These are phyloP conservation scores for Schwanniomyces sp. DNA, from an alignment of 805 yeast genomes.

Conservation along the genomic window DNA sequence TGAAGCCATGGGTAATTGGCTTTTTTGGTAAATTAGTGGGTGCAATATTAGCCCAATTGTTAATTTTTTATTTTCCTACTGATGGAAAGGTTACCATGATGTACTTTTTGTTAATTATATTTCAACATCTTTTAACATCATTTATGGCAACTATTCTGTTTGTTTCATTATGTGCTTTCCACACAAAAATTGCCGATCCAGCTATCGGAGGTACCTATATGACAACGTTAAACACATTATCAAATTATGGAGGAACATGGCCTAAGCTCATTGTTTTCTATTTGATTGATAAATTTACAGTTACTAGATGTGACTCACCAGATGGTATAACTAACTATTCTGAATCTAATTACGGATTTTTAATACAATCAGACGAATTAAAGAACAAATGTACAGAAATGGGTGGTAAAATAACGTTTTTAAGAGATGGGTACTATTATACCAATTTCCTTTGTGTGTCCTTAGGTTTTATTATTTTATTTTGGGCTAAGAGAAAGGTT, in stretches of 20 bases:
- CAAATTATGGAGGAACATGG: conserved; percentile 98
- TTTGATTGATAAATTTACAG: conserved; percentile 78
- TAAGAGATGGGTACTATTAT: conserved; percentile 80
- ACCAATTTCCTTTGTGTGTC: conserved; percentile 72
- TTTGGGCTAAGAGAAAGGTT: conserved; percentile 67
- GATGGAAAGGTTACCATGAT: conserved; percentile 44
- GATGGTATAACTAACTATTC: background rate
- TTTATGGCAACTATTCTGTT: conserved; percentile 95
- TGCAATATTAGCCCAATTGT: conserved; percentile 71
- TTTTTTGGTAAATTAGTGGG: conserved; percentile 78
- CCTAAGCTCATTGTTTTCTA: conserved; percentile 80
- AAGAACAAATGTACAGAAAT: conserved; percentile 50
- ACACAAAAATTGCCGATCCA: conserved; percentile 94
- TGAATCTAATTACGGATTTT: conserved; percentile 6
- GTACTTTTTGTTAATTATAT: conserved; percentile 70
- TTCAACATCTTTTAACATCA: conserved; percentile 82
- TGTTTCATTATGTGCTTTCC: conserved; percentile 92
- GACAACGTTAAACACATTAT: conserved; percentile 90
- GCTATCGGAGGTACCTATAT: conserved; percentile 95
- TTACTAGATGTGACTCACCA: conserved; percentile 53
- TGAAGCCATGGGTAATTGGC: conserved; percentile 88
- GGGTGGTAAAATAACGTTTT: conserved; percentile 56
- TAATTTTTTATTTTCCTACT: conserved; percentile 71
- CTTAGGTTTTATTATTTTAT: conserved; percentile 64
- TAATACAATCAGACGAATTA: conserved; percentile 27